Percentiles rank a stretch among this genome's conserved stretches.
Evolutionary conservation across 371 early-diverging fungal species (phyloP).

Genomic region (Catenaria anguillulae): DNA sequence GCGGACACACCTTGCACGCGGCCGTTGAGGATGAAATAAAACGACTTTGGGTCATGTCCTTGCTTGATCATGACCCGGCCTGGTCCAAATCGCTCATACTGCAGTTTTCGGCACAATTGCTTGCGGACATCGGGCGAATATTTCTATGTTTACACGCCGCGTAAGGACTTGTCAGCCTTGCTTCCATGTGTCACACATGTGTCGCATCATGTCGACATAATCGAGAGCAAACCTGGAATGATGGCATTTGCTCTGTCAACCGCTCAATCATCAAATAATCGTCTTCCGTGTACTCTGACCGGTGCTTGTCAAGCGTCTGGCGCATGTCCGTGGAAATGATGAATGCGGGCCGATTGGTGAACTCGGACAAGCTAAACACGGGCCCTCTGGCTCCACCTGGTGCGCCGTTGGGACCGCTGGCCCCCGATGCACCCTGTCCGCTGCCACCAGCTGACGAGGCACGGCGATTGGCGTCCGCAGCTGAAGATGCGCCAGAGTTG

Average conservation of each 20-base stretch:
- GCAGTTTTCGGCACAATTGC: neutral
- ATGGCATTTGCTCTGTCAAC: neutral
- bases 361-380: neutral
- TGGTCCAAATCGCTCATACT: neutral
- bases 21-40: neutral
- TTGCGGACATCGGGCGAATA: neutral
- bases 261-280: neutral
- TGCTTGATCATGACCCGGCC: slow-evolving; percentile 2
- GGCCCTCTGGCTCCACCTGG: neutral
- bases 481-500: neutral
- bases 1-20: neutral
- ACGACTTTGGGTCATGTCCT: neutral
- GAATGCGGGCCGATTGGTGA: neutral
- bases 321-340: neutral
- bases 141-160: neutral
- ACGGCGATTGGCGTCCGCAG: neutral
- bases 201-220: no score
- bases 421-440: no score
- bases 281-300: neutral
- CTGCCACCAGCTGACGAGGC: neutral
- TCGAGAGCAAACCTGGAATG: neutral
- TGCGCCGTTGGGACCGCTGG: neutral
- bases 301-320: neutral
- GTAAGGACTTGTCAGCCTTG: no score
- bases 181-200: no score